Base-by-base conservation (phyloP, 352 stramenopile species). In the Peronospora destructor region DNA sequence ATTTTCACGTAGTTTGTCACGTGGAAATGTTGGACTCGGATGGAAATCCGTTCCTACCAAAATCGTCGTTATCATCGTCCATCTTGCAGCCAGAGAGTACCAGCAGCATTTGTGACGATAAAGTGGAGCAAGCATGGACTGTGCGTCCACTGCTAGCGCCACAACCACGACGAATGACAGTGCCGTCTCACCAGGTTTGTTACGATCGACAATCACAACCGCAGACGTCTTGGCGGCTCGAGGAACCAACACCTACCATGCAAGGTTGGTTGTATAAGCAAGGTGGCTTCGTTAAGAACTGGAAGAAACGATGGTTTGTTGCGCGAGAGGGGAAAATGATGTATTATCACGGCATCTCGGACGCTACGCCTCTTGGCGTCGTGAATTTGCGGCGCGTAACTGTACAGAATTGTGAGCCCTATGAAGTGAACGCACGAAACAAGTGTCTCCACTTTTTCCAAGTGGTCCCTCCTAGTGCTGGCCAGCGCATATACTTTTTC, bases 221-320 rank as follows among this genome's bases (percentile, higher is more conserved):
- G 3, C 55, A 65, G 10, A 35, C 53, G 14, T 60, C 68, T 26
- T 60, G 14, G 30, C 45, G 37, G 32, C 49, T 46, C 7, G 61
- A 71, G 29, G 53, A 74, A 32, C 19, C 59, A 28, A 66, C 52
- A 12, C 59, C 60, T 38, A 71, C 64, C 1, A 80, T 83, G 65
- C 83, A 85, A 60, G 77, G 76, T 3, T 88, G 74, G 72, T 45
- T 90, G 34, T 79, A 80, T 40, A 87, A 90, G 33, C 71, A 87
- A 53, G 81, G 76, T 29, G 81, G 81, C 2, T 88, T 92, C 21
- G 71, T 92, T 17, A 84, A 85, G 40, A 90, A 84, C 61, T 92
- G 81, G 81, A 92, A 88, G 53, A 83, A 83, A 36, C 68, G 81
- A 36, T 92, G 81, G 81, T 90, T 89, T 58, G 78, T 92, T 7